Evolutionary conservation across 345 rosid genomes (phyloP), one percentile per base, ranked within the genome.

Genomic region (Citrus mangshanensis): DNA sequence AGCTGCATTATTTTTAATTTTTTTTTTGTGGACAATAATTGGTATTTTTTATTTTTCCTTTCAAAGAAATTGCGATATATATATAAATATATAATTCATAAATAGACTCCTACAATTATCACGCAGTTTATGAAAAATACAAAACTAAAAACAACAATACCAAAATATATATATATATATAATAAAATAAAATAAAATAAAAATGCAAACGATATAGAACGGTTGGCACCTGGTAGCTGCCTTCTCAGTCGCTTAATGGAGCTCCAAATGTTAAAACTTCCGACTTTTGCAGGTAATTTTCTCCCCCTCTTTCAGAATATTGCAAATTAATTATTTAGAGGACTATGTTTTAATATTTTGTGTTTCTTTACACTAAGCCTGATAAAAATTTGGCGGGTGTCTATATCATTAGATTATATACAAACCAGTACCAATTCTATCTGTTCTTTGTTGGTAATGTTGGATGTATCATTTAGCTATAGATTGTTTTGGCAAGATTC

Each of bases 201-300:
- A 54, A 54, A 54, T 54, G 1, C 8, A 54, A 18, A 16, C 18
- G 58, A 54, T 54, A 18, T 54, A 5, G 0, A 54, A 54, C 56
- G 56, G 56, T 51, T 51, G 56, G 56, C 56, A 0, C 21, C 58
- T 54, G 58, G 58, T 54, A 18, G 58, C 22, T 54, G 58, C 21
- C 19, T 35, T 51, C 21, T 9, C 19, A 67, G 46, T 68, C 67
- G 7, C 69, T 68, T 18, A 68, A 83, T 82, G 88, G 88, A 82
- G 83, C 79, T 82, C 68, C 85, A 82, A 68, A 78, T 77, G n/a
- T 76, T 78, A 63, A 66, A 68, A 61, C 68, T 59, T 55, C 49
- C 61, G 9, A 72, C 69, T 37, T 73, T 49, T 8, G 63, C 81
- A 5, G 85, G 88, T 85, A 70, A 67, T 42, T 34, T 37, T 18